Evolutionary conservation across 192 early-diverging fungal species (phyloP), one percentile per base, ranked within the genome.

Genomic region (Obelidium mucronatum): DNA sequence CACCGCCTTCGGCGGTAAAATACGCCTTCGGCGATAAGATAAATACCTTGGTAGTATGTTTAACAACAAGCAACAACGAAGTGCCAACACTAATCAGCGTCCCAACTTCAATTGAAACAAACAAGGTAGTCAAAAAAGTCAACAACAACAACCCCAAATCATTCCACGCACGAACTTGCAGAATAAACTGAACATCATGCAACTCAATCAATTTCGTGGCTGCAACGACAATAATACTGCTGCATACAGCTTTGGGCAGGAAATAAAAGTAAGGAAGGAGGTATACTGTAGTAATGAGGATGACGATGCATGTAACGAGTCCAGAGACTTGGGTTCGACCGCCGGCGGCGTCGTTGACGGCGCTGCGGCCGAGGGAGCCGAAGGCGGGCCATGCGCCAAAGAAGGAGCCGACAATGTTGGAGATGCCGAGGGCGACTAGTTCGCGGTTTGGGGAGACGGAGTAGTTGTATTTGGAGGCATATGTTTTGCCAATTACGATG

Each of bases 401-500:
- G 0, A 94, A 81, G 26, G 92, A 90, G 35, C 94, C 93, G 44
- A 94, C 66, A 35, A 95, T 87, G 69, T 98, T 99, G 60, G 91
- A 86, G n/a, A 92, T 81, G 33, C 97, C 97, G 68, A 99, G 82
- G 2, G 97, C 97, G 40, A 99, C 97, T 37, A 99, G 86, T 80
- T 99, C 97, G 44, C 97, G 91, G 76, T 99, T 99, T 11, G 97
- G 92, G 17, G 93, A 94, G 48, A 98, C 93, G 5, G 91, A 83
- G 75, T 98, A 97, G 81, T 96, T 94, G 84, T 97, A 93, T 56
- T 93, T 90, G 64, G 90, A 91, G 0, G 96, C 92, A 79, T 96
- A 98, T 33, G 94, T 94, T 76, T 97, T 96, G 2, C 95, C 92
- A 24, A 97, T 93, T 33, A 93, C 96, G 74, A 99, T 93, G 28